Percentiles rank a stretch among this genome's conserved stretches.
These are phyloP conservation scores for Alternaria sp. DNA, from an alignment of 2,329 filamentous ascomycete genomes.

Conservation along the genomic window DNA sequence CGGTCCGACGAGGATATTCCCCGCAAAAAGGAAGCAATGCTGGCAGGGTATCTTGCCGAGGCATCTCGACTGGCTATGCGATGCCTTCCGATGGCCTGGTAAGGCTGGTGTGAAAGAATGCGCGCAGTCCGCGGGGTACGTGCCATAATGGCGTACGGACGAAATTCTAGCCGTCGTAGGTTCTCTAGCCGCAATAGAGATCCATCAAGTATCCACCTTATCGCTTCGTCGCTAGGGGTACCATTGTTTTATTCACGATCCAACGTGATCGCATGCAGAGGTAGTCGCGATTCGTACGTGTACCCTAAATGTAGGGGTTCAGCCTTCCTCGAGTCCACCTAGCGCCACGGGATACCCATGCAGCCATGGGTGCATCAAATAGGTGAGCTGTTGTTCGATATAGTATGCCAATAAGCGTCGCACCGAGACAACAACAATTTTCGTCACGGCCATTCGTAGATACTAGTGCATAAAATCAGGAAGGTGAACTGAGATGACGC, in stretches of 20 bases:
- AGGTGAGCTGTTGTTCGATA: not conserved
- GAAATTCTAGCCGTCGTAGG: not conserved
- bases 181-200: not conserved
- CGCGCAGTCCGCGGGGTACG: not conserved
- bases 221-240: not conserved
- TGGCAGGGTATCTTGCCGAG: slow-evolving; percentile 2
- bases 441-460: not conserved
- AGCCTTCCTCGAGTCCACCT: not conserved
- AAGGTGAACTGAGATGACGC: not conserved
- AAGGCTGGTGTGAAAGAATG: not conserved
- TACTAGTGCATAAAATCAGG: not conserved
- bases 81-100: not conserved
- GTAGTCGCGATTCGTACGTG: not conserved
- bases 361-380: not conserved
- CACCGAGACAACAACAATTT: not conserved
- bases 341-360: not conserved
- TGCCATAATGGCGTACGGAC: not conserved
- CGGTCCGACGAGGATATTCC: slow-evolving; percentile 4
- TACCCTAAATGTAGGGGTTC: not conserved
- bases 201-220: not conserved
- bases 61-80: not conserved
- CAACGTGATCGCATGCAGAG: not conserved
- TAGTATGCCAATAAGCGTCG: not conserved
- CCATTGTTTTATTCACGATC: not conserved
- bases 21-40: not conserved